Evolutionary conservation across 2,329 filamentous ascomycete species (phyloP).

Genomic region (Sphaerulina populicola): DNA sequence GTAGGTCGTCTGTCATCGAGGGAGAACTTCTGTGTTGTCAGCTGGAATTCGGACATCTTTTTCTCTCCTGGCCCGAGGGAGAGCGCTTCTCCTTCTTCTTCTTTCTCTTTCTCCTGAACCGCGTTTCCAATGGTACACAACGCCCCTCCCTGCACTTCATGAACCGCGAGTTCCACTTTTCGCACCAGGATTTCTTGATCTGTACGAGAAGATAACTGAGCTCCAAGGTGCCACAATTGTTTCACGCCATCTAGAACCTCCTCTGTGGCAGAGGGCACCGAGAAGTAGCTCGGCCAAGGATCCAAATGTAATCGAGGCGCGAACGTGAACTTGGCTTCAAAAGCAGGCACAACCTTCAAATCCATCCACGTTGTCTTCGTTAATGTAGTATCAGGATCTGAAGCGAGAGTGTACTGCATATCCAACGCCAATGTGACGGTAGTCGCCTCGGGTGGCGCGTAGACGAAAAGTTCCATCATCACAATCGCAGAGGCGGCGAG

Average conservation of each 20-base stretch:
- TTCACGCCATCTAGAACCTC: slow-evolving; percentile 52
- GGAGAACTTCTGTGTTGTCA: slow-evolving; percentile 65
- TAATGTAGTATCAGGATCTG: slow-evolving; percentile 73
- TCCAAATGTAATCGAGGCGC: slow-evolving; percentile 67
- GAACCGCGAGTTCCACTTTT: slow-evolving; percentile 55
- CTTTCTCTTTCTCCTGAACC: slow-evolving; percentile 5
- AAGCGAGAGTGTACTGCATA: slow-evolving; percentile 67
- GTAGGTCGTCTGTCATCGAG: slow-evolving; percentile 75
- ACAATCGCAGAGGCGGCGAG: slow-evolving; percentile 12
- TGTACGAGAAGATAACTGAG: slow-evolving; percentile 67
- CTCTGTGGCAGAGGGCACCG: slow-evolving; percentile 31
- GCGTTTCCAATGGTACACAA: slow-evolving; percentile 41
- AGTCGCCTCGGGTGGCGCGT: slow-evolving; percentile 39
- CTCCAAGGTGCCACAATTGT: slow-evolving; percentile 73
- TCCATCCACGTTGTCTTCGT: slow-evolving; percentile 62
- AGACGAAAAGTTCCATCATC: slow-evolving; percentile 24
- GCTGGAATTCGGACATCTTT: slow-evolving; percentile 24
- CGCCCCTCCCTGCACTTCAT: slow-evolving; percentile 55
- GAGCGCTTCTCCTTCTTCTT: slow-evolving; percentile 11
- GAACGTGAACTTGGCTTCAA: slow-evolving; percentile 87
- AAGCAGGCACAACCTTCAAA: slow-evolving; percentile 68
- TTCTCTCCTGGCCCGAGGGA: slow-evolving; percentile 14
- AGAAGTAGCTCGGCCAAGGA: slow-evolving; percentile 82
- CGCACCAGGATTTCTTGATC: slow-evolving; percentile 53
- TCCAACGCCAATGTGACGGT: slow-evolving; percentile 63